A percentile compares a stretch with the other conserved stretches of the same genome.
phyloP scores from a whole-genome alignment of 2,329 filamentous ascomycete genomes.

The Penicillium sp. region DNA sequence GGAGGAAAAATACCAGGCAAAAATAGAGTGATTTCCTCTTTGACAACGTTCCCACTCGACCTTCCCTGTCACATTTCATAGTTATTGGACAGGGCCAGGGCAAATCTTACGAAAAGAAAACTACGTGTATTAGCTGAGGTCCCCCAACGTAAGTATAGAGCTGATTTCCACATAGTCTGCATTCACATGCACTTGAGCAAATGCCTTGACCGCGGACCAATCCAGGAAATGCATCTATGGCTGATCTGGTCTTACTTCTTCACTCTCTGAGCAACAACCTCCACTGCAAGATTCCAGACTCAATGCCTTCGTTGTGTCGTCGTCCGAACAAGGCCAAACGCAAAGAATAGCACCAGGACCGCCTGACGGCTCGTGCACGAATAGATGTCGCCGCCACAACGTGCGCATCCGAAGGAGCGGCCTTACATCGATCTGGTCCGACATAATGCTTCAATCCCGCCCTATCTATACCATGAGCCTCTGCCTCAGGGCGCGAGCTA shows the following conservation, averaged over 20 bases:
- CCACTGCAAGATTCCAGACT: slow-evolving; percentile 7
- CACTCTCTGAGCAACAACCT: not conserved
- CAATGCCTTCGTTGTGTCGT: slow-evolving; percentile 3
- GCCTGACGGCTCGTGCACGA: slow-evolving; percentile 10
- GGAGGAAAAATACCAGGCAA: not conserved
- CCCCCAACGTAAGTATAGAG: slow-evolving; percentile 5
- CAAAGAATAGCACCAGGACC: slow-evolving; percentile 15
- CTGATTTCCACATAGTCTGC: not conserved
- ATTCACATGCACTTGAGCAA: slow-evolving; percentile 19
- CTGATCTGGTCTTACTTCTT: not conserved
- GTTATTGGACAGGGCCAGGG: not conserved
- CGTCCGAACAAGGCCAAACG: slow-evolving; percentile 13
- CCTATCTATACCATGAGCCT: slow-evolving; percentile 27
- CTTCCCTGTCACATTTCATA: not conserved
- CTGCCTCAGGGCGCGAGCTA: slow-evolving; percentile 21
- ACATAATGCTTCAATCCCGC: slow-evolving; percentile 14
- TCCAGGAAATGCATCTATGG: slow-evolving; percentile 22
- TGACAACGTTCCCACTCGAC: not conserved
- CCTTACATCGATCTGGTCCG: slow-evolving; percentile 21
- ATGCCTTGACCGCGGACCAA: slow-evolving; percentile 16
- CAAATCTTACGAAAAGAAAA: slow-evolving; percentile 8
- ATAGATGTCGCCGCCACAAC: slow-evolving; percentile 38
- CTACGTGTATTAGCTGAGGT: not conserved
- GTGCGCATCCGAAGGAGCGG: slow-evolving; percentile 28
- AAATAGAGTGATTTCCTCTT: not conserved